Base-by-base conservation (phyloP, 257 asterid genomes). In the Solanum arcanum region DNA sequence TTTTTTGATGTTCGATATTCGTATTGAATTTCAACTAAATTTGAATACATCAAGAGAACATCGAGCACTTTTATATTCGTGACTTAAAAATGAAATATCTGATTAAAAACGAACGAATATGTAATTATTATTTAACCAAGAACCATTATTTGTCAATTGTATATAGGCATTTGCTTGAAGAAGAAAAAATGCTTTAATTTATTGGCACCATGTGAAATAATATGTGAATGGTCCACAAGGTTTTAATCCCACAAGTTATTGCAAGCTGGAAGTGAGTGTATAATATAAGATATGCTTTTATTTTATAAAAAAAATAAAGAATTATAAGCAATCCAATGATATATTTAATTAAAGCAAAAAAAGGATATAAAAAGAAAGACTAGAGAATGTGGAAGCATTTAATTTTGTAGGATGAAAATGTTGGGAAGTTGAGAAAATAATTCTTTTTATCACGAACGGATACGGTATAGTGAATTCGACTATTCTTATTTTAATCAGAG, bases 201-300 rank as follows among this genome's bases (percentile, higher is more conserved):
- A 52, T 47, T 86, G 83, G 39, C 52, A 46, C 66, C 46, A 44
- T 80, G 85, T 47, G 68, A 29, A 33, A 80, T 80, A 29, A 47
- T 29, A 47, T 47, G 42, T 29, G 18, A 52, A 18, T 47, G 68
- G 85, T 80, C 68, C 85, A 47, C 85, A 80, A 80, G 18, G 44
- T 47, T 47, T 80, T 47, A 80, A 47, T 27, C 44, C 12, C 83
- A 21, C 59, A 76, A 76, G 59, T 41, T 41, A 12, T 47, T 80
- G 85, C 85, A 80, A 80, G 85, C 85, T 80, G 85, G 85, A 80
- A 29, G 25, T 80, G 29, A 3, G 16, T 80, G 29, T 77, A 44
- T 25, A 74, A 21, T 59, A 56, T 56, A 18, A 56, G 3, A 33
- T 74, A 25, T 78, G 64, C 9, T 15, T 78, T 76, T 33, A 37